These are phyloP conservation scores for Chalciporus sphaerocephalus DNA, from an alignment of 768 basidiomycete species.

Conservation along the genomic window DNA sequence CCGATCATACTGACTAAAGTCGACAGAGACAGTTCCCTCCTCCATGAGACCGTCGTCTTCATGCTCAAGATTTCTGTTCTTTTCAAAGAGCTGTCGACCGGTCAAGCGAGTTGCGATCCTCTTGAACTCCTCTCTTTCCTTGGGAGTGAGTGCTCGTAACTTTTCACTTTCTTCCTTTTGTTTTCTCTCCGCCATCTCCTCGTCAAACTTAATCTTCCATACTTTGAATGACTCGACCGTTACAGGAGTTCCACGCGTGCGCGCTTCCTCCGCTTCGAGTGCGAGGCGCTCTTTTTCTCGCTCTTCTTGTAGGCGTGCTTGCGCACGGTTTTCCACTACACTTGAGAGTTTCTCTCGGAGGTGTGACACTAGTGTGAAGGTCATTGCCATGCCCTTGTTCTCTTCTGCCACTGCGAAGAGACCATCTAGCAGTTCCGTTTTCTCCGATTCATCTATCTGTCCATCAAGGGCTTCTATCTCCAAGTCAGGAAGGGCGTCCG, in stretches of 20 bases:
- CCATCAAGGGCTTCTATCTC: conserved; percentile 61
- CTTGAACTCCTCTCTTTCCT: conserved; percentile 84
- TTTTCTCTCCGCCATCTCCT: conserved; percentile 55
- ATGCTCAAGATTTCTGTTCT: conserved; percentile 59
- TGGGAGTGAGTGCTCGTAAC: conserved; percentile 63
- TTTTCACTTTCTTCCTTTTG: conserved; percentile 74
- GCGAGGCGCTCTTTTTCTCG: conserved; percentile 68
- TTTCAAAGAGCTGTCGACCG: conserved; percentile 91
- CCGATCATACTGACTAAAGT: conserved; percentile 85
- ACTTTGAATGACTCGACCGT: conserved; percentile 73
- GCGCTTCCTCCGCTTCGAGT: conserved; percentile 83
- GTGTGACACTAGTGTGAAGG: conserved; percentile 86
- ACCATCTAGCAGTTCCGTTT: conserved; percentile 49
- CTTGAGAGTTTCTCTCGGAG: conserved; percentile 71
- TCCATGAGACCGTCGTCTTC: conserved; percentile 81
- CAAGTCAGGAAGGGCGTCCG: conserved; percentile 75
- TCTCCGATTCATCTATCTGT: conserved; percentile 57
- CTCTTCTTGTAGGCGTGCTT: conserved; percentile 54
- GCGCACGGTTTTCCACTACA: conserved; percentile 57
- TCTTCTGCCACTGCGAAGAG: conserved; percentile 66
- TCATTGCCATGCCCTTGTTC: conserved; percentile 95
- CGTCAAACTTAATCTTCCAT: conserved; percentile 80
- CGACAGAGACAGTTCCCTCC: conserved; percentile 83
- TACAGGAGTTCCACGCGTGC: conserved; percentile 89
- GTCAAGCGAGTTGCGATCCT: conserved; percentile 54